Conservation (phyloP, 2,329 filamentous ascomycete species). For the Aspergillus candidus region DNA sequence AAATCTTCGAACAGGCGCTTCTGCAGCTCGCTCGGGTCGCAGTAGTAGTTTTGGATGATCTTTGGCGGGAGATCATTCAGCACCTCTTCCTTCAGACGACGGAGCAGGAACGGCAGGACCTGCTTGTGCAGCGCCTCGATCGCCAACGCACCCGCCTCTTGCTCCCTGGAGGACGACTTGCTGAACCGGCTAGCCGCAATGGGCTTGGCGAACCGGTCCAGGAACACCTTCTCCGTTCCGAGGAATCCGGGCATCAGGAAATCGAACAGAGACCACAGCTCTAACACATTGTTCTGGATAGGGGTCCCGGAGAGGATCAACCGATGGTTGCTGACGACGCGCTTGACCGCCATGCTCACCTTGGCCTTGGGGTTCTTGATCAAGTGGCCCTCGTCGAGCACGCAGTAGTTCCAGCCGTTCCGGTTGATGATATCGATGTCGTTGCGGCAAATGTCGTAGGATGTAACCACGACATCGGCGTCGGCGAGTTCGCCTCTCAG, state of each 20-base stretch:
- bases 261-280: conserved; percentile 96
- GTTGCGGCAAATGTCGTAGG: conserved; percentile 96
- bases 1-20: conserved; percentile 96
- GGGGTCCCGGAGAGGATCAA: conserved; percentile 94
- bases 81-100: conserved; percentile 95
- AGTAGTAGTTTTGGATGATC: conserved; percentile 99
- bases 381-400: conserved; percentile 92
- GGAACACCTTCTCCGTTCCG: conserved; percentile 92
- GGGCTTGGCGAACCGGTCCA: conserved; percentile 89
- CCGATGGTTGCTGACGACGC: conserved; percentile 82
- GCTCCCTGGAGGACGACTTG: conserved; percentile 96
- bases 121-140: conserved; percentile 99
- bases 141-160: conserved; percentile 90
- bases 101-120: conserved; percentile 89
- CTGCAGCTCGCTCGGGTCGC: conserved; percentile 90
- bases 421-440: conserved; percentile 79
- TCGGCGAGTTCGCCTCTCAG: conserved; percentile 63
- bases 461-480: conserved; percentile 92
- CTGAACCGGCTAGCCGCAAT: conserved; percentile 91
- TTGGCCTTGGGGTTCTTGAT: conserved; percentile 99
- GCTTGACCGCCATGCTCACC: conserved; percentile 88
- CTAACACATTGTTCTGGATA: conserved; percentile 95
- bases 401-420: conserved; percentile 93
- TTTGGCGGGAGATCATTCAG: conserved; percentile 93
- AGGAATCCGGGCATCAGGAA: conserved; percentile 99